phyloP scores from a whole-genome alignment of 1,284 basidiomycete genomes.

The Xerocomus minutiporus region DNA sequence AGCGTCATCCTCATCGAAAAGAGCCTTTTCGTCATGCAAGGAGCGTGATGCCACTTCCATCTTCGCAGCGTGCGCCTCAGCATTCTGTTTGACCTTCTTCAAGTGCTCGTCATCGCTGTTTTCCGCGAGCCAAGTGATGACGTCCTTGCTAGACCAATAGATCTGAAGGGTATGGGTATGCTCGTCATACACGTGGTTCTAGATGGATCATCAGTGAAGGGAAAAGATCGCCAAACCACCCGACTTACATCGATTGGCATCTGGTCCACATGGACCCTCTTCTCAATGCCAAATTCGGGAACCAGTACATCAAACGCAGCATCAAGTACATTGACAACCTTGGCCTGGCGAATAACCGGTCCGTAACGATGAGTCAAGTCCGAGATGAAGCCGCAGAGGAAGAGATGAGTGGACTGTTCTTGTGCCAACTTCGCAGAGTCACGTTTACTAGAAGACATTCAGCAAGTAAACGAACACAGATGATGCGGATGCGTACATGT shows the following conservation, averaged over 20 bases:
- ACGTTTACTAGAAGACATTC: constrained; percentile 60
- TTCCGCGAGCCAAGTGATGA: constrained; percentile 91
- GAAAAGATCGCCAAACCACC: neutral
- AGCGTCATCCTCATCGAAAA: constrained; percentile 83
- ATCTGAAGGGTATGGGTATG: constrained; percentile 85
- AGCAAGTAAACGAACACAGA: neutral
- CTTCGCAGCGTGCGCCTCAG: constrained; percentile 78
- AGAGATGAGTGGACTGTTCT: constrained; percentile 94
- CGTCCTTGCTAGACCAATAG: constrained; percentile 89
- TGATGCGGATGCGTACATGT: constrained; percentile 60
- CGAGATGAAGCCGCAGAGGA: constrained; percentile 88
- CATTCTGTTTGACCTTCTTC: constrained; percentile 86
- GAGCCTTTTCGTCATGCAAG: constrained; percentile 78
- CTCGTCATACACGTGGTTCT: constrained; percentile 95
- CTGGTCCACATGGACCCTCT: constrained; percentile 96
- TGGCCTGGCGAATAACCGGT: constrained; percentile 89
- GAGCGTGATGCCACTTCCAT: constrained; percentile 81
- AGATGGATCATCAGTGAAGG: constrained; percentile 8
- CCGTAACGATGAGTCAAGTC: constrained; percentile 94
- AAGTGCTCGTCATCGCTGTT: constrained; percentile 92
- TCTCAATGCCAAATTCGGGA: constrained; percentile 95
- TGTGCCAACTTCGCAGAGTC: constrained; percentile 89
- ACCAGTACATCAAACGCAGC: constrained; percentile 94
- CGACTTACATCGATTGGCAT: constrained; percentile 88
- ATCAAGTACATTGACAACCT: constrained; percentile 91